Evolutionary conservation across 768 basidiomycete genomes (phyloP), one percentile per base, ranked within the genome.

Genomic region (Tulasnella sp.): DNA sequence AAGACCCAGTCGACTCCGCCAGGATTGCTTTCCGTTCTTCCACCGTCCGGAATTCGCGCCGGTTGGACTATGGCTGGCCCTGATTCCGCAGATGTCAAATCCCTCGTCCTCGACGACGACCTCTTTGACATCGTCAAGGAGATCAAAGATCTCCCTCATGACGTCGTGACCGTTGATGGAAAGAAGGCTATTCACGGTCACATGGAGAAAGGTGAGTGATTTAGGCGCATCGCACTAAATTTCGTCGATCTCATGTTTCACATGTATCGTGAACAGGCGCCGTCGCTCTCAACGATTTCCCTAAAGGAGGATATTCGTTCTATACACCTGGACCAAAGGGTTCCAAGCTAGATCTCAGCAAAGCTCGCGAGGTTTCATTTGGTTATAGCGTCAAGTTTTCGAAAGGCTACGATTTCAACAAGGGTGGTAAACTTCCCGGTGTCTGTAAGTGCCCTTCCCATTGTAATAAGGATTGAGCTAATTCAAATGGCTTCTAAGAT

Each of bases 381-480:
- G 89, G 90, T 80, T 95, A 94, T 86, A 89, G 91, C 0, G 89
- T 92, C 46, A 91, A 87, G 86, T 93, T 94, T 86, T 86, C 88
- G 42, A 84, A 88, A 20, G 92, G 89, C 41, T 93, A 92, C 84
- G 88, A 88, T 24, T 93, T 89, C 85, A 87, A 90, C 82, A 88
- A 88, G 83, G 93, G 93, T 78, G 93, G 93, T 50, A 94, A 93
- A 84, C 87, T 94, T 34, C 93, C 93, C 31, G 93, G 93, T 82
- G 85, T 93, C 82, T 93, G 91, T 92, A 83, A 83, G 90, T 88
- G 18, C 1, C 16, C 73, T 14, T 14, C 7, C 12, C 22, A 48
- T 44, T 75, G n/a, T 5, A 40, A 22, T 18, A 3, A 16, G 40
- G 34, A 24, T 75, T 37, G 31, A 5, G n/a, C 46, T 42, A 75